Conservation (phyloP, 208 protist species). For the Phytomonas sp. region DNA sequence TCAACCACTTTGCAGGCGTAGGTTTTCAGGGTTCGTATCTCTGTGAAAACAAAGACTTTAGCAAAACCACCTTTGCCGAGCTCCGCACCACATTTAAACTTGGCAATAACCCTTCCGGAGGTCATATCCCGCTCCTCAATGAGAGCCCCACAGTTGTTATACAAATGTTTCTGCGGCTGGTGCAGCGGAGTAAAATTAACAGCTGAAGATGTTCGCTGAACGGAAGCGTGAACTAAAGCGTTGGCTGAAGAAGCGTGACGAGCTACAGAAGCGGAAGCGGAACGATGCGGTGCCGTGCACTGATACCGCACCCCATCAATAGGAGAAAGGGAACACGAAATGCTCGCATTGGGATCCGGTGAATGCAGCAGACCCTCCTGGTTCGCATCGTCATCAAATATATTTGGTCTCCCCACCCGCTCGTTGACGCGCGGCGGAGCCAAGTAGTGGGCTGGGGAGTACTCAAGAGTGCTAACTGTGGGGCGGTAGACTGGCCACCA, state of each 20-base stretch:
- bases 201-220: no score
- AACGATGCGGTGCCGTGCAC: no score
- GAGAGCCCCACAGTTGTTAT: conserved; percentile 19
- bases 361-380: conserved; percentile 9
- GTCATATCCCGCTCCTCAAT: conserved; percentile 31
- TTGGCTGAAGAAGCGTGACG: no score
- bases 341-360: conserved; percentile 23
- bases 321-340: conserved; percentile 29
- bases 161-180: not conserved
- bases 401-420: conserved; percentile 5
- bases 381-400: conserved; percentile 24
- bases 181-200: no score
- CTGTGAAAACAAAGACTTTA: conserved; percentile 44
- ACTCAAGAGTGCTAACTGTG: no score
- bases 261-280: no score
- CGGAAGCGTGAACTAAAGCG: no score
- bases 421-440: no score
- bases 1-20: conserved; percentile 76
- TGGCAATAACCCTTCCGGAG: conserved; percentile 19
- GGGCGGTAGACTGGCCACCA: no score
- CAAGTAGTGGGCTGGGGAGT: no score
- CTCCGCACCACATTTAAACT: conserved; percentile 35
- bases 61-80: conserved; percentile 68
- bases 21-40: conserved; percentile 18
- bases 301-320: conserved; percentile 26